Base-by-base conservation (phyloP, 2,329 filamentous ascomycete species). In the Fusarium albosuccineum region DNA sequence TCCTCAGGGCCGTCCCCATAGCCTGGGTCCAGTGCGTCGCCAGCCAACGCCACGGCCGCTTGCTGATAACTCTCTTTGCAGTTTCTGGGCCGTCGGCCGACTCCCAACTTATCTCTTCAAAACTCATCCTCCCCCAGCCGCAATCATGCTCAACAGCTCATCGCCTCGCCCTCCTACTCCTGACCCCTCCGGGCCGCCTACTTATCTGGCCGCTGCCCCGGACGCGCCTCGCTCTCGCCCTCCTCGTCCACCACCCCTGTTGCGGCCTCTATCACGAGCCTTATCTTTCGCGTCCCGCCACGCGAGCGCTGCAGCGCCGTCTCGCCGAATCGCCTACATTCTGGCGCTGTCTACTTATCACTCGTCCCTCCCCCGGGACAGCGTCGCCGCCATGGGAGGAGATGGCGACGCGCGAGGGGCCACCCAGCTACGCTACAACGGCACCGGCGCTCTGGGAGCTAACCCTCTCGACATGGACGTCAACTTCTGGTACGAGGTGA, bases 401-500 rank as follows among this genome's bases (percentile, higher is more conserved):
- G 66, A 80, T 53, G 79, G 82, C 65, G 79, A 84, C 73, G 86
- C 85, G 46, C 70, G 72, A 82, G 50, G 67, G 76, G 66, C 80
- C 83, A 66, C 59, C 13, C 64, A 63, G 40, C 77, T 86, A 39
- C 81, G 85, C 22, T 92, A 89, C 80, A 92, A 93, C 81, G 87
- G 86, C 74, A 89, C 89, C 16, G 81, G 81, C 36, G 78, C 82
- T 22, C 88, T 86, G 8, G 92, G 92, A 67, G 92, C 92, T 61
- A 84, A 94, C 77, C 89, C 91, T 27, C 80, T 89, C 62, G 82
- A 82, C 1, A 81, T 92, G 68, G 84, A 95, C 76, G 83, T 95
- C 70, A 95, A 95, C 79, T 84, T 93, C 65, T 94, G 87, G 83
- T 95, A 95, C 76, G 85, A 92, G 81, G 89, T 91, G 80, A 75